phyloP scores from a whole-genome alignment of 148 eudicot species.

The Talinum fruticosum region DNA sequence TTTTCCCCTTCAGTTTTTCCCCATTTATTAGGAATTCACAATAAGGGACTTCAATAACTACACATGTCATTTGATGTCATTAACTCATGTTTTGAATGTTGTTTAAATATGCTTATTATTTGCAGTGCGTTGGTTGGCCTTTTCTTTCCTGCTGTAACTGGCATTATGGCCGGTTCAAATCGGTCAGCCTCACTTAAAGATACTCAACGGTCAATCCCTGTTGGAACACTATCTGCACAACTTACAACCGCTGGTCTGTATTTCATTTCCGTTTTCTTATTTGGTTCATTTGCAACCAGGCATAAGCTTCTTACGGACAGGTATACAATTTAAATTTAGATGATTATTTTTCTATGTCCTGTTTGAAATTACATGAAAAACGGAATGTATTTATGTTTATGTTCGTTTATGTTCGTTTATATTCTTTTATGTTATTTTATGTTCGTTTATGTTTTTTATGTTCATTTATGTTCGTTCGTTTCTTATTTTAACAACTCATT shows the following conservation, averaged over 20 bases:
- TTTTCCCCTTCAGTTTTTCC: too few species aligned
- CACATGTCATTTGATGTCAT: neutral
- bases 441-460: too few species aligned
- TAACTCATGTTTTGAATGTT: neutral
- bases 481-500: too few species aligned
- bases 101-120: neutral
- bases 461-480: too few species aligned
- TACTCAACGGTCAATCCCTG: conserved; percentile 94
- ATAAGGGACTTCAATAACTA: neutral
- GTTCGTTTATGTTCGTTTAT: too few species aligned
- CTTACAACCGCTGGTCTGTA: conserved; percentile 71
- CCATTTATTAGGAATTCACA: neutral
- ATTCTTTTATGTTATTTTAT: too few species aligned
- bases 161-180: conserved; percentile 99
- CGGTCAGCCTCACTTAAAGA: conserved; percentile 92
- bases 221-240: conserved; percentile 93
- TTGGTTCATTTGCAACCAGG: conserved; percentile 92
- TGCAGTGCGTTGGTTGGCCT: conserved; percentile 96
- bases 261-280: conserved; percentile 65
- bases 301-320: conserved; percentile 94
- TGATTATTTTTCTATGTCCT: neutral
- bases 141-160: conserved; percentile 98
- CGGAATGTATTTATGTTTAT: too few species aligned
- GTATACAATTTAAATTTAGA: conserved; percentile 25
- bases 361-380: too few species aligned